Conservation (phyloP, 1,139 yeast species). For the Debaryomycetaceae sp. region DNA sequence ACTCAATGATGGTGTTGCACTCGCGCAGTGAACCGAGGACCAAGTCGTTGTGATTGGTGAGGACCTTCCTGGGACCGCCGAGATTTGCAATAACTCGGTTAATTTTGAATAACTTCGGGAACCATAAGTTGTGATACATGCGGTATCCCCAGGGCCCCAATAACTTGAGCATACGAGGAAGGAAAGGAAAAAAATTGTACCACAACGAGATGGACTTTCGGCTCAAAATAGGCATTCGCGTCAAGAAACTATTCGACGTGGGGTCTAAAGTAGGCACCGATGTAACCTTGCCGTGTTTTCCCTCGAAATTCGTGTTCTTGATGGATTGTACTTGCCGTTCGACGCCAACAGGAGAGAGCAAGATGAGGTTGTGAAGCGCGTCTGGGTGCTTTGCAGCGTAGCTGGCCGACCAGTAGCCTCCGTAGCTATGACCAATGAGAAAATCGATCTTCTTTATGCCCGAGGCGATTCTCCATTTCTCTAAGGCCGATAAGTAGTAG, state of each 20-base stretch:
- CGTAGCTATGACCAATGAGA: slow-evolving; percentile 45
- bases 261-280: slow-evolving; percentile 38
- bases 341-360: slow-evolving; percentile 90
- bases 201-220: slow-evolving; percentile 26
- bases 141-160: slow-evolving; percentile 54
- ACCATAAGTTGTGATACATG: slow-evolving; percentile 44
- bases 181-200: slow-evolving; percentile 41
- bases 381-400: slow-evolving; percentile 47
- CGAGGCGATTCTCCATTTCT: slow-evolving; percentile 34
- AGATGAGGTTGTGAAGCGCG: slow-evolving; percentile 58
- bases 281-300: slow-evolving; percentile 11
- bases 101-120: slow-evolving; percentile 41
- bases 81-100: slow-evolving; percentile 36
- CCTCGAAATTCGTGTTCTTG: slow-evolving; percentile 34
- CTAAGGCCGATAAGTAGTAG: slow-evolving; percentile 37
- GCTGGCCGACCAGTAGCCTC: slow-evolving; percentile 47
- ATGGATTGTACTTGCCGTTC: slow-evolving; percentile 68
- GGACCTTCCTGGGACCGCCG: slow-evolving; percentile 29
- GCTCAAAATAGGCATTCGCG: slow-evolving; percentile 44
- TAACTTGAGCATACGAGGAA: slow-evolving; percentile 42
- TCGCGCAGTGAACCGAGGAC: slow-evolving; percentile 43
- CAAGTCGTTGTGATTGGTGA: slow-evolving; percentile 26
- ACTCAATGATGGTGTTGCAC: slow-evolving; percentile 47
- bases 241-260: slow-evolving; percentile 32
- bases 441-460: slow-evolving; percentile 35